Evolutionary conservation across 495 filamentous ascomycete genomes (phyloP).

Genomic region (Cairneyella variabilis): DNA sequence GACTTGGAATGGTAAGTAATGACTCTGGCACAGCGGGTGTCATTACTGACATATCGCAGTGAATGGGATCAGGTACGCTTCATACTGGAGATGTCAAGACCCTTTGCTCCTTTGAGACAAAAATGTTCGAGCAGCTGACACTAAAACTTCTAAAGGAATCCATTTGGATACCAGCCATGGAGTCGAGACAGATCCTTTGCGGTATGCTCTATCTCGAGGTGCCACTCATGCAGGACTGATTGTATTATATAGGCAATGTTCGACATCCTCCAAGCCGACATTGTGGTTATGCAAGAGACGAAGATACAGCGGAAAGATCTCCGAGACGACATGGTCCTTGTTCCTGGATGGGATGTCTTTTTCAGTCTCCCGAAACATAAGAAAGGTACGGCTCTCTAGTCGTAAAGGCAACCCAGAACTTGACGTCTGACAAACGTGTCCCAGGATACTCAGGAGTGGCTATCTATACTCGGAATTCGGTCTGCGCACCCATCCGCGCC

Average conservation of each 20-base stretch:
- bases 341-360: conserved; percentile 94
- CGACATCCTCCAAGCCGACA: conserved; percentile 87
- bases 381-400: conserved; percentile 79
- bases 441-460: conserved; percentile 95
- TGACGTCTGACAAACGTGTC: too few relatives aligned
- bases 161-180: conserved; percentile 96
- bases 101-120: background rate
- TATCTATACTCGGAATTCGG: conserved; percentile 88
- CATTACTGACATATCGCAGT: conserved; percentile 49
- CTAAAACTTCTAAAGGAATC: conserved; percentile 57
- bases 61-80: conserved; percentile 79
- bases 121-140: background rate
- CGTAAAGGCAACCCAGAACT: too few relatives aligned
- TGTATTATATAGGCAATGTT: conserved; percentile 69
- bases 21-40: background rate
- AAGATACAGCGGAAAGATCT: conserved; percentile 97
- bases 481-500: conserved; percentile 82
- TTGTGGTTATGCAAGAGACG: conserved; percentile 91
- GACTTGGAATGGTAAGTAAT: conserved; percentile 77
- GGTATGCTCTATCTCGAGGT: conserved; percentile 34
- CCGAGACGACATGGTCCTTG: conserved; percentile 90
- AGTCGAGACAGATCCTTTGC: conserved; percentile 78
- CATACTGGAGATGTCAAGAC: background rate
- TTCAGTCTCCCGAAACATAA: conserved; percentile 91
- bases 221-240: background rate